Evolutionary conservation across 2,329 filamentous ascomycete genomes (phyloP).

Genomic region (Whalleya microplaca): DNA sequence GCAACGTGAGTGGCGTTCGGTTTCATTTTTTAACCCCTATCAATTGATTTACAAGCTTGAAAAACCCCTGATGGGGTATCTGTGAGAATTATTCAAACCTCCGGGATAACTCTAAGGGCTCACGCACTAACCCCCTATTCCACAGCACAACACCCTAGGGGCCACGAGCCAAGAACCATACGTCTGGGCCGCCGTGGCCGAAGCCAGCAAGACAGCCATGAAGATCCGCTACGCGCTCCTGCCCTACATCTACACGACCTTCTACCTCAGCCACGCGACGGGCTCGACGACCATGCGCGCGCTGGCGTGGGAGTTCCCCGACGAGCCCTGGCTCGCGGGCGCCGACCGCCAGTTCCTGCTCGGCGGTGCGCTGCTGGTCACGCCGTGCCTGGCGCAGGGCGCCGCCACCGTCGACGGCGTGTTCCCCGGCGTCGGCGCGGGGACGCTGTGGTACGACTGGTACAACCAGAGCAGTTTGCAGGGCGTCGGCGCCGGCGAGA

Average conservation of each 20-base stretch:
- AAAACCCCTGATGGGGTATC: no score
- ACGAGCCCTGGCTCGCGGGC: slow-evolving; percentile 68
- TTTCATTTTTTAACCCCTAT: no score
- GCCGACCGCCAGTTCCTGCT: slow-evolving; percentile 75
- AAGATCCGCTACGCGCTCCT: slow-evolving; percentile 70
- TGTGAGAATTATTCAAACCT: no score
- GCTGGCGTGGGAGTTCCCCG: slow-evolving; percentile 74
- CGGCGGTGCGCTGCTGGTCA: slow-evolving; percentile 66
- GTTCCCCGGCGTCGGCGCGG: slow-evolving; percentile 67
- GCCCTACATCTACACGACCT: slow-evolving; percentile 77
- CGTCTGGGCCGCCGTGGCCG: slow-evolving; percentile 66
- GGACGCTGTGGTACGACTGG: slow-evolving; percentile 77
- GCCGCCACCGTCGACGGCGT: slow-evolving; percentile 66
- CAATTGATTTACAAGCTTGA: no score
- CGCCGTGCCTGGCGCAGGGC: slow-evolving; percentile 67
- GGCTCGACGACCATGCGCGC: slow-evolving; percentile 75
- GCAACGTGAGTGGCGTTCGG: no score
- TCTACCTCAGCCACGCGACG: slow-evolving; percentile 66
- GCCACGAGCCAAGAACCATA: slow-evolving; percentile 72
- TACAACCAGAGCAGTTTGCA: slow-evolving; percentile 64
- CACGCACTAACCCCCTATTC: no score
- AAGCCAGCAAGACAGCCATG: slow-evolving; percentile 69
- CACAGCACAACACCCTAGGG: slow-evolving; percentile 69
- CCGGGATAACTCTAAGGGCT: no score
- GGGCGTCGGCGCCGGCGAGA: slow-evolving; percentile 39